Conservation (phyloP, 1,284 basidiomycete genomes). For the Ceratorhiza oryzae-sativae region DNA sequence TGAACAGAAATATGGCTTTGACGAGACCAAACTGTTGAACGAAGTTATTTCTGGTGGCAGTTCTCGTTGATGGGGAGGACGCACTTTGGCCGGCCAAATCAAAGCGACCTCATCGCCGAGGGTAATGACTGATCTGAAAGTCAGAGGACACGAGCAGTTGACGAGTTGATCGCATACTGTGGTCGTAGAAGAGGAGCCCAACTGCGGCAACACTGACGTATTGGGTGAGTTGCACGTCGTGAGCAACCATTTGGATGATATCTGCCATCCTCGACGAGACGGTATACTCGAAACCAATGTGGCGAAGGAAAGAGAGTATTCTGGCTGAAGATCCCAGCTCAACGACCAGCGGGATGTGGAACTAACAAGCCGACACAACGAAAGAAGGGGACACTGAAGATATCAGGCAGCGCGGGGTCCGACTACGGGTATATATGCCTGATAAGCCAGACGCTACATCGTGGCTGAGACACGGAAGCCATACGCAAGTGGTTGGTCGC, state of each 20-base stretch:
- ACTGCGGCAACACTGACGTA: constrained; percentile 21
- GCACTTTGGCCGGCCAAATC: constrained; percentile 36
- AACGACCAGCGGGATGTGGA: background rate
- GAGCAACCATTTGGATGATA: constrained; percentile 1
- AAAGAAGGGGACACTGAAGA: no score
- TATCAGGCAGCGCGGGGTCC: no score
- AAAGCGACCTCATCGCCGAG: constrained; percentile 17
- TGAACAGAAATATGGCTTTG: constrained; percentile 26
- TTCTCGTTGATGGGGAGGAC: background rate
- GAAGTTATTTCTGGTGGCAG: background rate
- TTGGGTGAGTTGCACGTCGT: constrained; percentile 2
- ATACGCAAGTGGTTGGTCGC: no score
- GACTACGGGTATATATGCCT: no score
- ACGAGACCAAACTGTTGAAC: constrained; percentile 2
- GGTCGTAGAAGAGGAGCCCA: constrained; percentile 26
- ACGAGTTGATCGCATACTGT: background rate
- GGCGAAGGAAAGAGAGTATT: no score
- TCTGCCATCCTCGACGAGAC: background rate
- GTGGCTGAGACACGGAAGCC: no score
- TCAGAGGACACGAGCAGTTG: no score
- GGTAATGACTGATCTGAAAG: background rate
- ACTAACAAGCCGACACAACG: no score
- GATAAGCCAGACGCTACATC: no score
- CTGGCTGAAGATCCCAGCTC: no score
- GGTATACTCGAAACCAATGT: background rate